Percentiles rank a stretch among this genome's conserved stretches.
phyloP scores from a whole-genome alignment of 495 filamentous ascomycete genomes.

The Daldinia grandis region DNA sequence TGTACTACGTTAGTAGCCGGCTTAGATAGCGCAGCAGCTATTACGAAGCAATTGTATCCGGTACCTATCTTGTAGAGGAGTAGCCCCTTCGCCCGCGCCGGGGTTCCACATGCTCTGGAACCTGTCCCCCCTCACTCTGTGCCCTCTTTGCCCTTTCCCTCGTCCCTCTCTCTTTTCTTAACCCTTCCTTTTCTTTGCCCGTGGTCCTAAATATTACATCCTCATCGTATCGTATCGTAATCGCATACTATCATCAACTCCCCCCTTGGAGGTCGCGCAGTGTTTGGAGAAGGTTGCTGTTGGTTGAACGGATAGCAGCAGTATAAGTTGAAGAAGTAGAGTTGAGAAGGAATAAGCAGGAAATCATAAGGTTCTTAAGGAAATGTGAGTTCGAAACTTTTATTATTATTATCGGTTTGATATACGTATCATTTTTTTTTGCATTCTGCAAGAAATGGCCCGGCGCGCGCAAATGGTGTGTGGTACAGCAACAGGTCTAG shows the following conservation, averaged over 20 bases:
- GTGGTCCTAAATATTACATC: conserved; percentile 35
- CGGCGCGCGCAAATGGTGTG: conserved; percentile 35
- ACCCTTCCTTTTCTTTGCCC: conserved; percentile 23
- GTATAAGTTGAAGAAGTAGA: conserved; percentile 14
- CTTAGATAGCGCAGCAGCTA: not conserved
- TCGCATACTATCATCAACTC: conserved; percentile 26
- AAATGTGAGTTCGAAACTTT: conserved; percentile 27
- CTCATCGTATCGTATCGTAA: conserved; percentile 27
- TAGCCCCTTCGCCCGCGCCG: conserved; percentile 38
- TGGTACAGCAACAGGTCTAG: conserved; percentile 35
- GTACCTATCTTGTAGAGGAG: conserved; percentile 11
- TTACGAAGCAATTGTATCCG: conserved; percentile 1
- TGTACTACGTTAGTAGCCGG: not conserved
- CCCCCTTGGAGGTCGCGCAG: conserved; percentile 35
- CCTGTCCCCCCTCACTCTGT: conserved; percentile 39
- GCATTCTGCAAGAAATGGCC: conserved; percentile 20
- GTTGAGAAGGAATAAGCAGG: conserved; percentile 27
- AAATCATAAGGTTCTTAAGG: conserved; percentile 19
- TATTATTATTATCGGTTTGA: not conserved
- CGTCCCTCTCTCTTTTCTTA: conserved; percentile 35
- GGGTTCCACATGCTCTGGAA: conserved; percentile 38
- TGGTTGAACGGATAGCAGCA: conserved; percentile 36
- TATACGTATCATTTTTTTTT: conserved; percentile 14
- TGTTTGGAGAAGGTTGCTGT: conserved; percentile 41
- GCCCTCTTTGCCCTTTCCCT: conserved; percentile 40